Evolutionary conservation across 2,329 filamentous ascomycete genomes (phyloP), one percentile per base, ranked within the genome.

Genomic region (Paraphaeosphaeria sporulosa): DNA sequence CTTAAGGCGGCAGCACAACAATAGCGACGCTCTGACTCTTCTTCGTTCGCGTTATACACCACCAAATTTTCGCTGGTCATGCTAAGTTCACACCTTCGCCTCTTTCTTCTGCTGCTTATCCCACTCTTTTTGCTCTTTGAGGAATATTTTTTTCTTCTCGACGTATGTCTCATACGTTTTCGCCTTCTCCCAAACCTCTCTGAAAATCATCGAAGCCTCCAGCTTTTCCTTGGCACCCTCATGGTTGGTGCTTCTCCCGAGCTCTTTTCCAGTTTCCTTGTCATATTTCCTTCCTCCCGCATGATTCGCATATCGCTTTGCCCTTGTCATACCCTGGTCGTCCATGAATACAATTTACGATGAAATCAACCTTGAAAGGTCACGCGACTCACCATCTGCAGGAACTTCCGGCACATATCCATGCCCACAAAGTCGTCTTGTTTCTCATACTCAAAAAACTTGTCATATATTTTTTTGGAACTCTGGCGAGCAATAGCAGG

Each of bases 381-480:
- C 13, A 30, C 15, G 23, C 10, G 44, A 48, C 58, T 10, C 44
- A 70, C 83, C 87, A 89, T 89, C 71, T 89, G 86, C 7, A 89
- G 80, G 65, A 88, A 89, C 67, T 89, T 89, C 27, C 86, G 78
- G 19, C 81, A 76, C 86, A 89, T 89, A 58, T 89, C 87, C 79
- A 87, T 87, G 12, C 87, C 87, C 0, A 89, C 84, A 58, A 89
- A 87, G 70, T 89, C 87, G 3, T 76, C 77, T 7, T 78, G 66
- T 1, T 71, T 68, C n/a, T 84, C 77, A 66, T 87, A 89, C 10
- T 78, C 75, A 15, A 83, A 69, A 65, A 89, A 89, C 3, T 82
- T 79, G 0, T 64, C 57, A 73, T 81, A 85, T 0, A 89, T 79
- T 0, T 78, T 78, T 0, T 73, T 53, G 0, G 85, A 84, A 47